Evolutionary conservation across 192 early-diverging fungal species (phyloP).

Genomic region (Chytriomyces sp.): DNA sequence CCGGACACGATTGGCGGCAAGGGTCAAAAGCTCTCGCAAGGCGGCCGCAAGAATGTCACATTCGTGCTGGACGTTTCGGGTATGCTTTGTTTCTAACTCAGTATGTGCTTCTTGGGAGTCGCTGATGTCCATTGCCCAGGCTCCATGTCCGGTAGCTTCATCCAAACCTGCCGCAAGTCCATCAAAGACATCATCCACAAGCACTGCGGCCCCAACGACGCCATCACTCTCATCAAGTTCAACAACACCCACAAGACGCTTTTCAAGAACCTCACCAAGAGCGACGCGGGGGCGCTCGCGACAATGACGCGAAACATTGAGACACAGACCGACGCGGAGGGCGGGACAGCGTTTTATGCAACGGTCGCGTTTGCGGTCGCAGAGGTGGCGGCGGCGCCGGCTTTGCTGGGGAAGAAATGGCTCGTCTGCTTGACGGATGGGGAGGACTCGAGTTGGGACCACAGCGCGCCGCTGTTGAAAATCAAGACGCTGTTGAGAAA

Average conservation of each 20-base stretch:
- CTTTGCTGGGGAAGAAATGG: neutral
- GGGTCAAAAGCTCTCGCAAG: too few relatives aligned
- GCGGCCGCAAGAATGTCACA: neutral
- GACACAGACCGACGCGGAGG: conserved; percentile 3
- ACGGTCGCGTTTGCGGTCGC: neutral
- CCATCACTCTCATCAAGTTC: conserved; percentile 23
- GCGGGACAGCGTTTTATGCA: conserved; percentile 29
- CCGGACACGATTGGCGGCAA: neutral
- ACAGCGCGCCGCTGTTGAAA: neutral
- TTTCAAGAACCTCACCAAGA: neutral
- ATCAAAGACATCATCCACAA: conserved; percentile 20
- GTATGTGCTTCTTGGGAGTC: neutral
- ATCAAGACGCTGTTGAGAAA: neutral
- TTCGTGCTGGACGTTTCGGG: conserved; percentile 29
- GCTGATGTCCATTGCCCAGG: neutral
- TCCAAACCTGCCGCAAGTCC: conserved; percentile 14
- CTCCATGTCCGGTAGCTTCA: conserved; percentile 26
- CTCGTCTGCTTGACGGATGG: conserved; percentile 30
- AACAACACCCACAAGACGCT: neutral
- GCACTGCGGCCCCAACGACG: conserved; percentile 1
- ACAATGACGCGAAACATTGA: neutral
- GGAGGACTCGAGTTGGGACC: neutral
- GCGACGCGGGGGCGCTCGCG: neutral
- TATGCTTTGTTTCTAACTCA: neutral
- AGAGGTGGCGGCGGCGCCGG: neutral